Evolutionary conservation across 805 yeast species (phyloP).

Genomic region (Teunomyces cretensis): DNA sequence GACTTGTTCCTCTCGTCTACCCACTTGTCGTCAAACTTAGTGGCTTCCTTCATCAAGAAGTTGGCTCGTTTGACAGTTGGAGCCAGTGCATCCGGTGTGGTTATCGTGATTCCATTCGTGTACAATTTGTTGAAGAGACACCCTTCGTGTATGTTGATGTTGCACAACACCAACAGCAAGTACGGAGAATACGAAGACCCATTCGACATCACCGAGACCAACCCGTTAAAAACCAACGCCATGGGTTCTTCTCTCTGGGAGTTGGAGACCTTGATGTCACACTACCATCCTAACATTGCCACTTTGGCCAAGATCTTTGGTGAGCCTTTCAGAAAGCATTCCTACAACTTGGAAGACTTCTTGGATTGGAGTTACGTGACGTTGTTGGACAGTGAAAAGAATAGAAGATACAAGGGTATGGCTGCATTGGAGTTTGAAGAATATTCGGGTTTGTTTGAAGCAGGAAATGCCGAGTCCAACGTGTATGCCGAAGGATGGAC

Average conservation of each 20-base stretch:
- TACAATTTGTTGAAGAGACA: conserved; percentile 88
- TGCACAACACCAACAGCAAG: conserved; percentile 52
- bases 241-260: conserved; percentile 92
- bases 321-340: conserved; percentile 86
- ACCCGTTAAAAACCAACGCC: conserved; percentile 81
- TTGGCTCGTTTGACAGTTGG: conserved; percentile 71
- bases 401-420: conserved; percentile 64
- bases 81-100: conserved; percentile 87
- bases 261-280: conserved; percentile 70
- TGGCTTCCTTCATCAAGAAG: conserved; percentile 87
- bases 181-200: conserved; percentile 53
- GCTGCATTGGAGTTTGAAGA: conserved; percentile 77
- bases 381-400: conserved; percentile 60
- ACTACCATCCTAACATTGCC: conserved; percentile 94
- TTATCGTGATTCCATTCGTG: conserved; percentile 83
- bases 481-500: conserved; percentile 30
- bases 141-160: conserved; percentile 88
- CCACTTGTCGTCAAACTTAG: conserved; percentile 77
- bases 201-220: conserved; percentile 57
- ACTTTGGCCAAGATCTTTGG: conserved; percentile 83
- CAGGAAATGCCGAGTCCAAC: conserved; percentile 12
- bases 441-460: conserved; percentile 38
- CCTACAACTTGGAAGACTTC: conserved; percentile 91
- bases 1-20: conserved; percentile 85
- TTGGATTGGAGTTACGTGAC: conserved; percentile 83